Conservation (phyloP, 305 asterid species). For the Solanum hybrid region DNA sequence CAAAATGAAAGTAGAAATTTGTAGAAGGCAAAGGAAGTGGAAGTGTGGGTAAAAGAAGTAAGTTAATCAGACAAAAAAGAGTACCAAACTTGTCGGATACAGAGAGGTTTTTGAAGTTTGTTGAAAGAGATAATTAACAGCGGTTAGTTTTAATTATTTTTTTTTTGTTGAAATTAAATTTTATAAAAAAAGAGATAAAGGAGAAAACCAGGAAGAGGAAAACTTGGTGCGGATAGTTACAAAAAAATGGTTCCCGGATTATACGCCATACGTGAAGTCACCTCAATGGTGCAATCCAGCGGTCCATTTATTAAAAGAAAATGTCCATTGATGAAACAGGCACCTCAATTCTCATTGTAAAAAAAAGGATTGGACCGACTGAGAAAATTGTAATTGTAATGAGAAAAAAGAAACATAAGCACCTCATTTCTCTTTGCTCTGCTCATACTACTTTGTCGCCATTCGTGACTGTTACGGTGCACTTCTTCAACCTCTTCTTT, state of each 20-base stretch:
- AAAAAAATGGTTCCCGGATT: not conserved
- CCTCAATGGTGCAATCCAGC: not conserved
- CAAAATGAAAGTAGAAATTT: not conserved
- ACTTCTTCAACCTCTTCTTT: slow-evolving; percentile 20
- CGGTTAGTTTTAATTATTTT: not conserved
- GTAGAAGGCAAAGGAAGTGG: not conserved
- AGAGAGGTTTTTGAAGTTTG: slow-evolving; percentile 6
- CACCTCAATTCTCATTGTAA: slow-evolving; percentile 37
- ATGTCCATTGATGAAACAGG: slow-evolving; percentile 35
- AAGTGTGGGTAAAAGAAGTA: not conserved
- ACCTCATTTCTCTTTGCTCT: slow-evolving; percentile 1
- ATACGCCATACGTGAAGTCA: not conserved
- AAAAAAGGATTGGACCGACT: slow-evolving; percentile 20
- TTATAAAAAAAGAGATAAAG: not conserved
- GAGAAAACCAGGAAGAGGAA: not conserved
- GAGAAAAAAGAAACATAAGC: not conserved
- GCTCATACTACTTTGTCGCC: slow-evolving; percentile 19
- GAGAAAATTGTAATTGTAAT: not conserved
- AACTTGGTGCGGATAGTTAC: not conserved
- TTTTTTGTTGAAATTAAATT: not conserved
- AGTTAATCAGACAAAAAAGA: not conserved
- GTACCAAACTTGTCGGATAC: not conserved
- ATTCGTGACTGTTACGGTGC: slow-evolving; percentile 43
- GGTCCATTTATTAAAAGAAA: not conserved
- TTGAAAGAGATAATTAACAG: slow-evolving; percentile 13